Base-by-base conservation (phyloP, 2,329 filamentous ascomycete genomes). In the Cadophora malorum region DNA sequence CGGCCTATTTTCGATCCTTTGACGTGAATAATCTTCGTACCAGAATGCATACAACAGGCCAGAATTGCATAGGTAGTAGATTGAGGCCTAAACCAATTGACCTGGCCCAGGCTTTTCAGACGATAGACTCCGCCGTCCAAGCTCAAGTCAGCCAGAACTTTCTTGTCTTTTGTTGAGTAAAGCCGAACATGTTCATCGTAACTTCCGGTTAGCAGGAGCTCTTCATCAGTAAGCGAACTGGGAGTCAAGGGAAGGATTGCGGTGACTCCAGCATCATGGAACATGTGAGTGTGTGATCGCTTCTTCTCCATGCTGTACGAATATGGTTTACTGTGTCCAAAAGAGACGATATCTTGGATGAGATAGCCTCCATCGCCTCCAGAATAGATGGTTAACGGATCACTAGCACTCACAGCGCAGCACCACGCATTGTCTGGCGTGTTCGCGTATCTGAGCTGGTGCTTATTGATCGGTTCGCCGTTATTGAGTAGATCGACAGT, bases 41-140 rank as follows among this genome's bases (percentile, higher is more conserved):
- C 96, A 2, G 91, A 93, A 81, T 97, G 91, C 95, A 98, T 98
- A 76, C 96, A 97, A 56, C 93, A 97, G 19, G 90, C 94, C 50
- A 97, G 81, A n/a, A 96, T 80, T 55, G 84, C 77, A 59, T 82
- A 82, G 21, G 73, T 78, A 71, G 4, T 16, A 25, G 59, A 45
- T 56, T 49, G 14, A 33, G 21, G 9, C 60, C 41, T 3, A 23
- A 35, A 7, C 9, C 14, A 25, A 14, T 50, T 41, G 21, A 69
- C 64, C 3, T 73, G 60, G 2, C 78, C 75, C 10, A 93, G 79
- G 49, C 91, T 74, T 76, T 92, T 92, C 65, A 98, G 78, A 66
- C 95, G 85, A 94, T 96, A 99, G 2, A 98, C 95, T n/a, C 91
- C 94, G 28, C 91, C 94, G 1, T 83, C 87, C 0, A 98, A 84